Conservation (phyloP, 768 basidiomycete genomes). For the Trichaptum fuscoviolaceum region DNA sequence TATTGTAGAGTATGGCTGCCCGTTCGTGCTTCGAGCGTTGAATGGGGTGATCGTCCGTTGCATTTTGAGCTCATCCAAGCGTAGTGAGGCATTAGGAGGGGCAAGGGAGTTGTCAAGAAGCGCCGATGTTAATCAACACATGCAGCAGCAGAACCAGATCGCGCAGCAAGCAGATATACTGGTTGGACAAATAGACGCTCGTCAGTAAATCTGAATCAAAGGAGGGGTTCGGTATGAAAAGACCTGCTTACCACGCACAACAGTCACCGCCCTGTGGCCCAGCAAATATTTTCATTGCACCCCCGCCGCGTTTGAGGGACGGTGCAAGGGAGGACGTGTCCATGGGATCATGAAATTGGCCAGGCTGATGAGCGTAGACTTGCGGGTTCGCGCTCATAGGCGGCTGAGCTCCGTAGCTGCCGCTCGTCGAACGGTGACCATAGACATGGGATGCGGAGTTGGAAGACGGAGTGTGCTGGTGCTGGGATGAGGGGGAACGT, state of each 20-base stretch:
- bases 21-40: background rate
- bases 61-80: background rate
- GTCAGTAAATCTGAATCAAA: too few relatives aligned
- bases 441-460: too few relatives aligned
- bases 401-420: background rate
- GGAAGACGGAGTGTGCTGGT: too few relatives aligned
- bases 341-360: background rate
- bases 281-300: background rate
- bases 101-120: too few relatives aligned
- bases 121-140: background rate
- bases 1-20: background rate
- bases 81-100: background rate
- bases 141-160: background rate
- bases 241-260: background rate
- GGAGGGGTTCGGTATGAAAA: too few relatives aligned
- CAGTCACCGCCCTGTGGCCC: background rate
- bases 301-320: background rate
- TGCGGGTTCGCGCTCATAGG: background rate
- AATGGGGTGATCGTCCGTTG: background rate
- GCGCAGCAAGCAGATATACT: background rate
- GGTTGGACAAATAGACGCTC: too few relatives aligned
- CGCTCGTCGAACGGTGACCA: background rate
- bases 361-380: background rate
- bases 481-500: background rate
- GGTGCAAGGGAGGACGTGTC: background rate